phyloP scores from a whole-genome alignment of 257 asterid species.

The Ilex asprella region DNA sequence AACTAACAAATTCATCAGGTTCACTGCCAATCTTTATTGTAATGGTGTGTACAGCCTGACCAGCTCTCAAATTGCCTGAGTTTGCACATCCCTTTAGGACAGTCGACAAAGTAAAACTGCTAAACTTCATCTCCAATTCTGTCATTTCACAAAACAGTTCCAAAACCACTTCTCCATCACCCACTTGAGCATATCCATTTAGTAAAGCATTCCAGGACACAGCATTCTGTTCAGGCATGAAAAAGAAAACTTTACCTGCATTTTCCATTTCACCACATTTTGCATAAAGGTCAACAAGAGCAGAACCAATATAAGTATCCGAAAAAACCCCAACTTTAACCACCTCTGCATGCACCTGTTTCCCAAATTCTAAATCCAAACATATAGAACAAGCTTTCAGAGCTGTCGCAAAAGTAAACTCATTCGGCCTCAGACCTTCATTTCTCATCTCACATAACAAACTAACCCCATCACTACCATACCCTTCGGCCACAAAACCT shows the following conservation, averaged over 20 bases:
- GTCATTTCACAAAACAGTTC: constrained; percentile 43
- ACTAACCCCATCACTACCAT: constrained; percentile 39
- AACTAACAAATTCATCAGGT: constrained; percentile 58
- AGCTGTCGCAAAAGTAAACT: constrained; percentile 66
- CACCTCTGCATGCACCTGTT: constrained; percentile 65
- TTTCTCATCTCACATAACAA: constrained; percentile 62
- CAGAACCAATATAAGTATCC: constrained; percentile 69
- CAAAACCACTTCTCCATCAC: constrained; percentile 57
- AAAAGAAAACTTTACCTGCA: constrained; percentile 48
- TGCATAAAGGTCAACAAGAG: constrained; percentile 63
- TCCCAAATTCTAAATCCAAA: constrained; percentile 54
- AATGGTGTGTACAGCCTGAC: constrained; percentile 62
- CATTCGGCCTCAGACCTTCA: constrained; percentile 59
- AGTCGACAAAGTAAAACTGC: constrained; percentile 56
- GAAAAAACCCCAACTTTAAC: constrained; percentile 53
- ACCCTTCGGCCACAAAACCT: constrained; percentile 73
- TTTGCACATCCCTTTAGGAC: constrained; percentile 68
- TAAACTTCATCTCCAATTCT: constrained; percentile 53
- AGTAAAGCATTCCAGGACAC: constrained; percentile 78
- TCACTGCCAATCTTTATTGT: constrained; percentile 54
- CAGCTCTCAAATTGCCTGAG: constrained; percentile 35
- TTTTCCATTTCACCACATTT: constrained; percentile 61
- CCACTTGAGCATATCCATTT: constrained; percentile 71
- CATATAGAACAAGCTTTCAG: constrained; percentile 68
- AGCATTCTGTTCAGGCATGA: constrained; percentile 61